Evolutionary conservation across 2,329 filamentous ascomycete genomes (phyloP).

Genomic region (Stemphylium vesicarium): DNA sequence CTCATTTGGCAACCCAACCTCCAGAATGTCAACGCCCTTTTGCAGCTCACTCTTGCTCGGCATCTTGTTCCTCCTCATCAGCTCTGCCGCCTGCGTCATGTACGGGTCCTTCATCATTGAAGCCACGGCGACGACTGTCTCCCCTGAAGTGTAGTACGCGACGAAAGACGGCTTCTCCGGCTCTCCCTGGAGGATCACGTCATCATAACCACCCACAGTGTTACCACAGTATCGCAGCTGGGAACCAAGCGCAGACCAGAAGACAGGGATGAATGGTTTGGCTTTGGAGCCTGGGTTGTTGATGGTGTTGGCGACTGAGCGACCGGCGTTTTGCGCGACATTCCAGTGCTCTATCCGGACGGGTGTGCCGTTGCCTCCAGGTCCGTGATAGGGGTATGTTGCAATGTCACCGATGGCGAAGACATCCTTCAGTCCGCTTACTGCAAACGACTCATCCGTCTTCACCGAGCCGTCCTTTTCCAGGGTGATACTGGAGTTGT

Average conservation of each 20-base stretch:
- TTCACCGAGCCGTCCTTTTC: conserved; percentile 85
- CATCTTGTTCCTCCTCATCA: conserved; percentile 86
- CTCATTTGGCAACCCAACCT: conserved; percentile 53
- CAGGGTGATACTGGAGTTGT: conserved; percentile 72
- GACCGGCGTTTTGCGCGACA: conserved; percentile 91
- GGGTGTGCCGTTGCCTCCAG: conserved; percentile 74
- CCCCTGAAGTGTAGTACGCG: conserved; percentile 86
- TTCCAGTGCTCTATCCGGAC: conserved; percentile 98
- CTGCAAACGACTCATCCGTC: conserved; percentile 79
- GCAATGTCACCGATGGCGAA: conserved; percentile 96
- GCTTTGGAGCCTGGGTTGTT: conserved; percentile 66
- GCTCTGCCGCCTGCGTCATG: conserved; percentile 71
- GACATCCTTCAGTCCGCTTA: conserved; percentile 78
- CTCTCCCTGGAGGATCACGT: conserved; percentile 79
- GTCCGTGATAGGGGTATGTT: conserved; percentile 91
- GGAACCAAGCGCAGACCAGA: conserved; percentile 91
- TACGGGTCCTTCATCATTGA: conserved; percentile 90
- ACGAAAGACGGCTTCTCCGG: conserved; percentile 76
- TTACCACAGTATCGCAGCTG: conserved; percentile 95
- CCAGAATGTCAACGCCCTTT: conserved; percentile 61
- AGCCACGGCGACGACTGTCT: conserved; percentile 86
- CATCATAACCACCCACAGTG: conserved; percentile 82
- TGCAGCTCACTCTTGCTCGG: conserved; percentile 78
- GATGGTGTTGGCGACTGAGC: conserved; percentile 79
- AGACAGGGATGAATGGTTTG: conserved; percentile 86